A percentile compares a stretch with the other conserved stretches of the same genome.
Conservation (phyloP, 1,139 yeast species). For the Suhomyces bokatorum region DNA sequence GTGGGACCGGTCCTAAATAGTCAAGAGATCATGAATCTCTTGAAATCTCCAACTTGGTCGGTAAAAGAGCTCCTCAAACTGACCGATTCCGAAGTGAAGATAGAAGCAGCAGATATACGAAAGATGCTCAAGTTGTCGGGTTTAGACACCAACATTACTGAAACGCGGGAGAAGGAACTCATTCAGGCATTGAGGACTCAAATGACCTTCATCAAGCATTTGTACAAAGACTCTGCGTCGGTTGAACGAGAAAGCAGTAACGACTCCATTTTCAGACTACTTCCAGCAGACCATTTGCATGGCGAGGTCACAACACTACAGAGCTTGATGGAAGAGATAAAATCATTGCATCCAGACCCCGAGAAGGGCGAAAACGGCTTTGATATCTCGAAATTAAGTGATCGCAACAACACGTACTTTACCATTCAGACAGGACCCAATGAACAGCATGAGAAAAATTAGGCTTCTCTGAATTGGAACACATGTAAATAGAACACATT, state of each 20-base stretch:
- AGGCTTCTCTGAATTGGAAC: too few species aligned
- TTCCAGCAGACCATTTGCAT: constrained; percentile 36
- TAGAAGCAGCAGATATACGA: constrained; percentile 22
- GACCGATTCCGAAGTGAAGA: constrained; percentile 13
- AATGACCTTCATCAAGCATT: constrained; percentile 45
- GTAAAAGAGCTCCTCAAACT: constrained; percentile 24
- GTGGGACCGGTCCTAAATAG: constrained; percentile 8
- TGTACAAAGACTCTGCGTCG: constrained; percentile 32
- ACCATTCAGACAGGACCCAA: constrained; percentile 10
- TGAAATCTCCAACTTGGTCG: constrained; percentile 32
- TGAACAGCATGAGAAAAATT: neutral
- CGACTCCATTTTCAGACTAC: constrained; percentile 31
- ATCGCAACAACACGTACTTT: constrained; percentile 13
- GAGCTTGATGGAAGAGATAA: constrained; percentile 24
- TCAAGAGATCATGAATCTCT: constrained; percentile 10
- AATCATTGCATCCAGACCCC: constrained; percentile 18
- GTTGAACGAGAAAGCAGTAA: constrained; percentile 19
- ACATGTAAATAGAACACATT: too few species aligned
- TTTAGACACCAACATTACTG: constrained; percentile 28
- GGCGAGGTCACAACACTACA: constrained; percentile 26
- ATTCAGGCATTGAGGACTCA: constrained; percentile 42
- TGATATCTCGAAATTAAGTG: constrained; percentile 11
- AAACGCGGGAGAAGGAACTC: constrained; percentile 26
- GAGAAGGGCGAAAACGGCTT: constrained; percentile 33
- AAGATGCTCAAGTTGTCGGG: constrained; percentile 50